phyloP scores from a whole-genome alignment of 176 grass and related monocot species.

The Neostapfia colusana region DNA sequence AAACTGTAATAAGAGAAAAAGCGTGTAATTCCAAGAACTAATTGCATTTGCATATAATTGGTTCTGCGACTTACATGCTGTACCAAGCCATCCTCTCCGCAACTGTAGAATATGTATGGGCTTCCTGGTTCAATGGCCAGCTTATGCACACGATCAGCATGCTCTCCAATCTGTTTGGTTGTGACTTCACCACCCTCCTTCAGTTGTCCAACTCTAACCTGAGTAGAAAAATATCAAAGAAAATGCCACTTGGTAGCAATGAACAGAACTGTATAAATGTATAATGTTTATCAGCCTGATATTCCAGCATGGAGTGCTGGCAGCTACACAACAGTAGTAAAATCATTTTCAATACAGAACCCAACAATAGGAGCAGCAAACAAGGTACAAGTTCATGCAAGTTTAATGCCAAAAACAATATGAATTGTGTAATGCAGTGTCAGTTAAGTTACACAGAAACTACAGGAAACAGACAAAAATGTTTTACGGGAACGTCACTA shows the following conservation, averaged over 20 bases:
- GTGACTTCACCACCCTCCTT: conserved; percentile 51
- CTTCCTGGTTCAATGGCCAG: conserved; percentile 73
- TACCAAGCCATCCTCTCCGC: conserved; percentile 84
- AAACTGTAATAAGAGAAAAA: conserved; percentile 58
- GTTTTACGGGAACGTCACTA: not conserved
- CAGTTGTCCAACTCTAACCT: conserved; percentile 77
- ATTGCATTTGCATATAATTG: conserved; percentile 11
- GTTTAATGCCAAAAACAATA: conserved; percentile 5
- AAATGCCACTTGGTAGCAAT: not conserved
- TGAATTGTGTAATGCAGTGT: not conserved
- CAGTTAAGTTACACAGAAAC: conserved; percentile 10
- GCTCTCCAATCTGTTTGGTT: conserved; percentile 66
- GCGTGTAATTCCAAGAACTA: not conserved
- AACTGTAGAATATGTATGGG: conserved; percentile 75
- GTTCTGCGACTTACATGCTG: conserved; percentile 64
- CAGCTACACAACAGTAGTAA: not conserved
- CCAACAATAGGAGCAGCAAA: not conserved
- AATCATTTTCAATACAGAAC: conserved; percentile 28
- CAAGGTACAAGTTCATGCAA: not conserved
- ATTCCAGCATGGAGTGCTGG: not conserved
- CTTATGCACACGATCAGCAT: conserved; percentile 57
- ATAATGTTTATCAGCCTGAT: not conserved
- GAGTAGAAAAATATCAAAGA: not conserved
- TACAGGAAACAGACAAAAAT: not conserved
- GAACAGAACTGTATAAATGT: conserved; percentile 2